Evolutionary conservation across 768 basidiomycete species (phyloP).

Genomic region (Lactifluus pinguis): DNA sequence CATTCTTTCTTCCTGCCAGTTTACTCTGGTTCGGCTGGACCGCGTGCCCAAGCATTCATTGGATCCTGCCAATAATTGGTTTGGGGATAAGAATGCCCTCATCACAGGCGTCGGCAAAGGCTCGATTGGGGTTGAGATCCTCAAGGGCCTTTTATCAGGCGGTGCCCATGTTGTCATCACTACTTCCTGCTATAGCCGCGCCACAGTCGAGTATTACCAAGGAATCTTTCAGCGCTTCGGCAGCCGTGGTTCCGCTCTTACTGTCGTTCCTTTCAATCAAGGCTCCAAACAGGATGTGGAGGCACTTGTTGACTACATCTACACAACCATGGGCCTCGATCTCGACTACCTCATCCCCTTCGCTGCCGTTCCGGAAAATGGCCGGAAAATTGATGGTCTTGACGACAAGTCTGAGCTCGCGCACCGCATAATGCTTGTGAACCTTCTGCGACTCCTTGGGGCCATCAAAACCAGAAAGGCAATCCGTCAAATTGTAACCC

Average conservation of each 20-base stretch:
- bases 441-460: conserved; percentile 90
- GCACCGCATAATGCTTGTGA: conserved; percentile 38
- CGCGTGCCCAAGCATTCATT: too few relatives aligned
- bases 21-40: too few relatives aligned
- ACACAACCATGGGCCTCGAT: conserved; percentile 89
- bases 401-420: conserved; percentile 98
- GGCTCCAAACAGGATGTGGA: conserved; percentile 98
- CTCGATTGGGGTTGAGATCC: conserved; percentile 94
- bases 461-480: conserved; percentile 99
- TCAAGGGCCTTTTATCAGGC: conserved; percentile 93
- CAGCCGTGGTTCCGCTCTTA: too few relatives aligned
- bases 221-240: too few relatives aligned
- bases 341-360: conserved; percentile 98
- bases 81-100: conserved; percentile 98
- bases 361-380: conserved; percentile 97
- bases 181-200: conserved; percentile 93
- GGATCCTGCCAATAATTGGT: too few relatives aligned
- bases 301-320: conserved; percentile 96
- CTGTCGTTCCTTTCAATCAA: not conserved
- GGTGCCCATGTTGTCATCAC: conserved; percentile 97
- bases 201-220: conserved; percentile 75
- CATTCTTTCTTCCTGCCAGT: too few relatives aligned
- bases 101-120: conserved; percentile 97
- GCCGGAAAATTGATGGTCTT: conserved; percentile 93
- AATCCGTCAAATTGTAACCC: conserved; percentile 37